Conservation (phyloP, 768 basidiomycete genomes). For the Boletus coccyginus region DNA sequence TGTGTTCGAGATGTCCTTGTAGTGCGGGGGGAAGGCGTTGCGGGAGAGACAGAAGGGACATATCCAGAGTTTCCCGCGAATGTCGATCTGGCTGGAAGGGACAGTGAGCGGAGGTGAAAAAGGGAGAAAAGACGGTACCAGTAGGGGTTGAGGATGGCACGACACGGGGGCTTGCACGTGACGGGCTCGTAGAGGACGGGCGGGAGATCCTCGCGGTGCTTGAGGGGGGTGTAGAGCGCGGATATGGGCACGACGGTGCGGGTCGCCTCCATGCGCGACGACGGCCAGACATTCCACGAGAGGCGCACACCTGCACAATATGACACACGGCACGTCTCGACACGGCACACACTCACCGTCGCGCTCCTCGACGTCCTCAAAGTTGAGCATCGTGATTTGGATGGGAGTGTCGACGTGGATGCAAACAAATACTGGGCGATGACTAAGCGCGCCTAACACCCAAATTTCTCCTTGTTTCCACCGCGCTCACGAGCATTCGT, state of each 20-base stretch:
- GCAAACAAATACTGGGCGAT: conserved; percentile 19
- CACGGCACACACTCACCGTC: conserved; percentile 60
- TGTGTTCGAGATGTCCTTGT: conserved; percentile 97
- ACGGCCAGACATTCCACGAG: conserved; percentile 99
- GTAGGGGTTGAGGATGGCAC: conserved; percentile 96
- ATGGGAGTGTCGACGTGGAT: conserved; percentile 28
- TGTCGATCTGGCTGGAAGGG: conserved; percentile 86
- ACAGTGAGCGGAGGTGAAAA: neutral
- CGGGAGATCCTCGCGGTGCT: conserved; percentile 89
- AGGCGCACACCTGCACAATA: conserved; percentile 72
- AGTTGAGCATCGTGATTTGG: conserved; percentile 60
- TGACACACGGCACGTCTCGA: neutral
- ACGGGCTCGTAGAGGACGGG: conserved; percentile 98
- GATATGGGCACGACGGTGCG: conserved; percentile 97
- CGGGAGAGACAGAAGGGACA: conserved; percentile 98
- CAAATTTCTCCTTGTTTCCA: no score
- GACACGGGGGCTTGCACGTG: conserved; percentile 96
- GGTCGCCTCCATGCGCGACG: conserved; percentile 96
- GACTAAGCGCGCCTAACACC: conserved; percentile 16
- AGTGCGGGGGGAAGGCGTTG: conserved; percentile 97
- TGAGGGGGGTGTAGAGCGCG: conserved; percentile 95
- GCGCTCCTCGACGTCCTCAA: conserved; percentile 96
- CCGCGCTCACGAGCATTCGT: no score
- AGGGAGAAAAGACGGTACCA: conserved; percentile 54
- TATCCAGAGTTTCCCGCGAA: conserved; percentile 98